These are phyloP conservation scores for Tolypocladium cylindrosporum DNA, from an alignment of 2,329 filamentous ascomycete species.

Conservation along the genomic window DNA sequence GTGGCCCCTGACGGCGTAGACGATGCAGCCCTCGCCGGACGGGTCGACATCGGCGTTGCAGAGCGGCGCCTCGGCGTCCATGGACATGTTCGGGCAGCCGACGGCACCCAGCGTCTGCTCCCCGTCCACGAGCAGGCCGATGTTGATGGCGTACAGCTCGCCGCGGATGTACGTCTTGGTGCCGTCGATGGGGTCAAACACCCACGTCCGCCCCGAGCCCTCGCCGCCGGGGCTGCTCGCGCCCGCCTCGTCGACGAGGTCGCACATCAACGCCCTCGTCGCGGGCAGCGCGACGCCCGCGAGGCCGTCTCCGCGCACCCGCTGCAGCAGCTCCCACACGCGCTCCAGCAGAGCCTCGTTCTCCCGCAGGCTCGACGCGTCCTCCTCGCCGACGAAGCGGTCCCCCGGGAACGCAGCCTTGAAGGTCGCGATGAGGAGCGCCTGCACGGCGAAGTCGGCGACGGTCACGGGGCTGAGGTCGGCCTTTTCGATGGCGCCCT, in stretches of 20 bases:
- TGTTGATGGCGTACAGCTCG: slow-evolving; percentile 47
- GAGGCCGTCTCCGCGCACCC: slow-evolving; percentile 12
- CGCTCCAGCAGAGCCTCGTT: slow-evolving; percentile 31
- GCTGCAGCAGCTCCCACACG: slow-evolving; percentile 36
- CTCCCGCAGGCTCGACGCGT: slow-evolving; percentile 33
- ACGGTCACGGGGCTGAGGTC: slow-evolving; percentile 49
- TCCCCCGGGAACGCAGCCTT: slow-evolving; percentile 40
- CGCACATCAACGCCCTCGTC: slow-evolving; percentile 35
- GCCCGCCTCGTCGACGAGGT: slow-evolving; percentile 43
- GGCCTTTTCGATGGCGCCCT: slow-evolving; percentile 40
- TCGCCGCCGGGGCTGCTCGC: slow-evolving; percentile 22
- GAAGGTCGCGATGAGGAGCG: slow-evolving; percentile 40
- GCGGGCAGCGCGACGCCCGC: slow-evolving; percentile 20
- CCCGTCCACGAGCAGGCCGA: slow-evolving; percentile 40
- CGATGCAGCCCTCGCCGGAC: slow-evolving; percentile 33
- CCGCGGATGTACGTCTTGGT: slow-evolving; percentile 46
- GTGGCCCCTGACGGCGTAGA: slow-evolving; percentile 37
- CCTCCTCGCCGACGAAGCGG: slow-evolving; percentile 45
- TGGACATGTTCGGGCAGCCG: slow-evolving; percentile 34
- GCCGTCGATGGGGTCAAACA: slow-evolving; percentile 52
- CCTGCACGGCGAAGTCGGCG: slow-evolving; percentile 50
- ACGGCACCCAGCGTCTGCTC: slow-evolving; percentile 40
- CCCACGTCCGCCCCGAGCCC: slow-evolving; percentile 36
- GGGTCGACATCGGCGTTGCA: slow-evolving; percentile 34
- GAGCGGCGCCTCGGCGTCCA: slow-evolving; percentile 27